These are phyloP conservation scores for Hsuehochloa calcarea DNA, from an alignment of 176 grass and related monocot genomes.

Conservation along the genomic window DNA sequence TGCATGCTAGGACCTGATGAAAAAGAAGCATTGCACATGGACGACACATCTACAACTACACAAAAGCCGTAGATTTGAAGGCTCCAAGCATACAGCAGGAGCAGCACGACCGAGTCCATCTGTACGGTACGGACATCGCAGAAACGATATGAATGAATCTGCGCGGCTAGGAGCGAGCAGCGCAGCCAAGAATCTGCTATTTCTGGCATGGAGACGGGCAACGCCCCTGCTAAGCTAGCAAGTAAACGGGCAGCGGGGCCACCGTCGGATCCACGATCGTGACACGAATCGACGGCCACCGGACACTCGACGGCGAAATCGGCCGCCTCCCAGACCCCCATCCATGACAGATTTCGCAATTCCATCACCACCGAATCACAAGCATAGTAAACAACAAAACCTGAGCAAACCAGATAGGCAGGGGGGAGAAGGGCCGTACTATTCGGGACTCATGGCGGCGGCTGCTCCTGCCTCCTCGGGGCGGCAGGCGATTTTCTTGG, in stretches of 20 bases:
- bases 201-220: background rate
- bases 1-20: background rate
- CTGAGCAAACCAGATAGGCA: background rate
- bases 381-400: background rate
- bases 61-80: background rate
- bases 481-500: background rate
- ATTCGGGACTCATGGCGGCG: conserved; percentile 51
- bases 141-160: background rate
- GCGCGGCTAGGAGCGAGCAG: background rate
- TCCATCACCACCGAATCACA: background rate
- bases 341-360: background rate
- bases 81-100: background rate
- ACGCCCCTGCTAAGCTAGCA: background rate
- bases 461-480: background rate
- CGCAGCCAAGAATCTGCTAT: conserved; percentile 8
- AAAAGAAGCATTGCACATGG: background rate
- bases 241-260: background rate
- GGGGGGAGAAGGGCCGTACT: conserved; percentile 24
- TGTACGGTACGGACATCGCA: too few species aligned
- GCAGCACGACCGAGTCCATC: background rate
- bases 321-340: background rate
- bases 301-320: conserved; percentile 23
- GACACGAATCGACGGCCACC: background rate
- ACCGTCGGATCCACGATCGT: conserved; percentile 11
- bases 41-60: background rate